These are phyloP conservation scores for Mycena galericulata DNA, from an alignment of 768 basidiomycete genomes.

Conservation along the genomic window DNA sequence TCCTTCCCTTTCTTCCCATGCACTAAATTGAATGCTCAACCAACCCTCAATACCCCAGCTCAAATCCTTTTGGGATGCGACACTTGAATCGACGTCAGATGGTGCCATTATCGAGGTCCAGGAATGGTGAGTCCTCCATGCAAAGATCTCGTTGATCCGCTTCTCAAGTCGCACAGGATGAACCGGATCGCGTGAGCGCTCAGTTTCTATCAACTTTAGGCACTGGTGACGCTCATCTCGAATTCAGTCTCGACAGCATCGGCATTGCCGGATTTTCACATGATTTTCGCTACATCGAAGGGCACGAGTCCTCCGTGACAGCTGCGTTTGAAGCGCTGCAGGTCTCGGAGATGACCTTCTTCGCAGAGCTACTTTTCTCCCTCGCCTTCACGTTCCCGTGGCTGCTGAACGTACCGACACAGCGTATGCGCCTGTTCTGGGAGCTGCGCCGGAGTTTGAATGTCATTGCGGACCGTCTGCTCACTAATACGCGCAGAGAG, in stretches of 20 bases:
- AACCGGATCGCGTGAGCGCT: constrained; percentile 53
- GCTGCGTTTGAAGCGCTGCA: constrained; percentile 26
- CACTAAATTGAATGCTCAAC: neutral
- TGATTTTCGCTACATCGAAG: constrained; percentile 55
- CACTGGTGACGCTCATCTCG: neutral
- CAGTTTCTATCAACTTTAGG: no score
- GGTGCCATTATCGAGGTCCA: constrained; percentile 49
- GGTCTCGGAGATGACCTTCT: neutral
- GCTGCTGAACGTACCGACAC: constrained; percentile 47
- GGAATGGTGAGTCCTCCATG: constrained; percentile 37
- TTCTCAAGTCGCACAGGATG: constrained; percentile 44
- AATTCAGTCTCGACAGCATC: constrained; percentile 47
- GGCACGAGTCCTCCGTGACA: constrained; percentile 33
- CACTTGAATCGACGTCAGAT: constrained; percentile 17
- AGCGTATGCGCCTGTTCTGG: constrained; percentile 37
- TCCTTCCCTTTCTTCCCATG: neutral
- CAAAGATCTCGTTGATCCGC: neutral
- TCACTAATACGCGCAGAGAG: constrained; percentile 48
- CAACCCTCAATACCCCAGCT: constrained; percentile 7
- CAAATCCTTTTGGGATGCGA: constrained; percentile 30
- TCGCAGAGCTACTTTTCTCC: constrained; percentile 31
- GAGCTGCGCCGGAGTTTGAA: constrained; percentile 45
- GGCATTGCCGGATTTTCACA: constrained; percentile 59
- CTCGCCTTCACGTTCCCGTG: constrained; percentile 46
- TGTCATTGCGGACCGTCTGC: constrained; percentile 47